These are phyloP conservation scores for Kwoniella dejecticola DNA, from an alignment of 768 basidiomycete genomes.

Conservation along the genomic window DNA sequence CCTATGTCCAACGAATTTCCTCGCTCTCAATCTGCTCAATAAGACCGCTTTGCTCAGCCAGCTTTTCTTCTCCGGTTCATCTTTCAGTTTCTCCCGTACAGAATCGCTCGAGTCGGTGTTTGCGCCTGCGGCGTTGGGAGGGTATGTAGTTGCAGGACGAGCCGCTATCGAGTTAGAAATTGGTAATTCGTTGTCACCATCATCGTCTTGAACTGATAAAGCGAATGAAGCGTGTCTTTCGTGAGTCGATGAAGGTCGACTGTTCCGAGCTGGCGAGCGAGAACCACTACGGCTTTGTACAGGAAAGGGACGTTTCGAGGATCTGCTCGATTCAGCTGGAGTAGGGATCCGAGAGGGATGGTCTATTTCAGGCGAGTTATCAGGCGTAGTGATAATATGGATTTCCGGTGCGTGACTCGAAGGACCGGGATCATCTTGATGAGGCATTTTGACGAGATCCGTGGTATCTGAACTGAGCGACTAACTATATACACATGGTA, in stretches of 20 bases:
- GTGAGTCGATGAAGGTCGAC: constrained; percentile 2
- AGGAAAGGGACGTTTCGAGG: background rate
- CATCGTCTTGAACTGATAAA: background rate
- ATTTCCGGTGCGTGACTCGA: constrained; percentile 13
- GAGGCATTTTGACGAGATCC: background rate
- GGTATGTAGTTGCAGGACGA: background rate
- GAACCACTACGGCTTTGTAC: background rate
- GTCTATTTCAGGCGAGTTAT: background rate
- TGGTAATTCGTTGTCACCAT: background rate
- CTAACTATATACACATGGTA: constrained; percentile 4
- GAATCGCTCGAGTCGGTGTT: background rate
- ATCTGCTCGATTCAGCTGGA: constrained; percentile 1
- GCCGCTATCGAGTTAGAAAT: background rate
- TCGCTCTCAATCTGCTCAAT: constrained; percentile 7
- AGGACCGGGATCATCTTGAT: constrained; percentile 10
- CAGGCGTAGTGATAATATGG: constrained; percentile 12
- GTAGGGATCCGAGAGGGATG: background rate
- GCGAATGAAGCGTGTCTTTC: constrained; percentile 17
- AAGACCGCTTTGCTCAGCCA: constrained; percentile 3
- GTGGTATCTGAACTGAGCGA: background rate
- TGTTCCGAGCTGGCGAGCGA: background rate
- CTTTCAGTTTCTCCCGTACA: constrained; percentile 2
- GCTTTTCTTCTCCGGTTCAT: background rate
- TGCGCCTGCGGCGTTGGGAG: background rate
- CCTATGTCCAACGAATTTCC: constrained; percentile 28